These are phyloP conservation scores for Strobilomyces echinocephalus DNA, from an alignment of 768 basidiomycete species.

Conservation along the genomic window DNA sequence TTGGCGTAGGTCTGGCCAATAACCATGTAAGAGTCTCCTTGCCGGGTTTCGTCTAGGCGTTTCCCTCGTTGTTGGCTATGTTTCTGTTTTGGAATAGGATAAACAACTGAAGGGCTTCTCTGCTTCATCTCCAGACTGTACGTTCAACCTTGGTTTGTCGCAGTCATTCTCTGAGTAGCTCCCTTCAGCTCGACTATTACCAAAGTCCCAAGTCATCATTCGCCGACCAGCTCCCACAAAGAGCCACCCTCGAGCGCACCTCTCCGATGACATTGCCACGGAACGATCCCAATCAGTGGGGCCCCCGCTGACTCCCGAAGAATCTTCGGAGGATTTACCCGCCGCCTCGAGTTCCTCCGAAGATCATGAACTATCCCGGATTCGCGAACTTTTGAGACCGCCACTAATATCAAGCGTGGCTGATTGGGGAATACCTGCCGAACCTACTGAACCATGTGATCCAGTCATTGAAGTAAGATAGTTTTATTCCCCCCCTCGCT, in stretches of 20 bases:
- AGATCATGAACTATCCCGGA: slow-evolving; percentile 46
- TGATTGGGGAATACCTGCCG: slow-evolving; percentile 77
- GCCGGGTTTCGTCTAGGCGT: slow-evolving; percentile 36
- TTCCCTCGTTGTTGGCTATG: slow-evolving; percentile 64
- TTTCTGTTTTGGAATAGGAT: slow-evolving; percentile 64
- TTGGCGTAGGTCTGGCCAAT: slow-evolving; percentile 11
- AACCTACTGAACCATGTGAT: slow-evolving; percentile 51
- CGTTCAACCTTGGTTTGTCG: slow-evolving; percentile 1
- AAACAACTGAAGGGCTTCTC: slow-evolving; percentile 39
- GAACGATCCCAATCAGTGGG: slow-evolving; percentile 7
- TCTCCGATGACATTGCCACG: slow-evolving; percentile 41
- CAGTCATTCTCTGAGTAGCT: background rate
- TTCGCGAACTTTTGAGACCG: slow-evolving; percentile 56
- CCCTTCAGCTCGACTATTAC: slow-evolving; percentile 36
- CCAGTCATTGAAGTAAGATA: slow-evolving; percentile 54
- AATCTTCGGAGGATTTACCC: slow-evolving; percentile 12
- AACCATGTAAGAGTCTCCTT: slow-evolving; percentile 61
- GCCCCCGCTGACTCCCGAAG: slow-evolving; percentile 11
- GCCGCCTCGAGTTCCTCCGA: slow-evolving; percentile 19
- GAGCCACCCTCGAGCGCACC: slow-evolving; percentile 45
- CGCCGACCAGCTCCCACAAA: slow-evolving; percentile 46
- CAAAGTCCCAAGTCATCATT: slow-evolving; percentile 58
- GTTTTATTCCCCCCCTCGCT: background rate
- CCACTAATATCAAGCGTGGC: slow-evolving; percentile 57
- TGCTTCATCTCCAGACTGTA: slow-evolving; percentile 28